Conservation (phyloP, 1,284 basidiomycete species). For the Cutaneotrichosporon sp. region DNA sequence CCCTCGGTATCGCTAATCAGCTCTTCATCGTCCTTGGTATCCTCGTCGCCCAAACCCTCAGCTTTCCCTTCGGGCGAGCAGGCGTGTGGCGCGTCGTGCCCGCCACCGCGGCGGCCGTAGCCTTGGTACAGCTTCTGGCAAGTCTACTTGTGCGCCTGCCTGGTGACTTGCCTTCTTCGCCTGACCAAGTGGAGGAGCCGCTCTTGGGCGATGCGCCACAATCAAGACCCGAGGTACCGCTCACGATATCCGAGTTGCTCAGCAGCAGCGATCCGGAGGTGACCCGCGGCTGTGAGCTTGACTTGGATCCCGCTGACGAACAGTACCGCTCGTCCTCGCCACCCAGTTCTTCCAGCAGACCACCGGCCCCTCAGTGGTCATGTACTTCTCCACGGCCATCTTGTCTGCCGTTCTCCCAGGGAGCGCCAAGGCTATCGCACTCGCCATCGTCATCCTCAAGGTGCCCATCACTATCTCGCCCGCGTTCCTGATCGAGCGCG, state of each 20-base stretch:
- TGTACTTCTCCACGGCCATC: conserved; percentile 53
- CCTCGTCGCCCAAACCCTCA: conserved; percentile 50
- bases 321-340: conserved; percentile 41
- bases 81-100: conserved; percentile 51
- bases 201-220: conserved; percentile 1
- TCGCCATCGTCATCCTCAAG: conserved; percentile 50
- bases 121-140: conserved; percentile 45
- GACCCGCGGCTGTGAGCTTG: conserved; percentile 11
- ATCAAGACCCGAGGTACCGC: neutral
- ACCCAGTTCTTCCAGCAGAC: conserved; percentile 44
- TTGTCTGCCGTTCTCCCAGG: conserved; percentile 46
- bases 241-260: conserved; percentile 37
- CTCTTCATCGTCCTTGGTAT: conserved; percentile 51
- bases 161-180: neutral
- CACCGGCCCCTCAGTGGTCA: conserved; percentile 48
- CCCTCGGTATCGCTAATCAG: conserved; percentile 55
- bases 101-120: conserved; percentile 36
- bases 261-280: conserved; percentile 27
- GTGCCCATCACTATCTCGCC: conserved; percentile 54
- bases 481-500: conserved; percentile 51
- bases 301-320: conserved; percentile 3
- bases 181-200: neutral
- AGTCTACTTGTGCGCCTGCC: conserved; percentile 26
- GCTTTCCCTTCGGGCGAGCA: conserved; percentile 43
- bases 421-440: conserved; percentile 43